phyloP scores from a whole-genome alignment of 169 alveolate genomes.

The Cryptosporidium baileyi region DNA sequence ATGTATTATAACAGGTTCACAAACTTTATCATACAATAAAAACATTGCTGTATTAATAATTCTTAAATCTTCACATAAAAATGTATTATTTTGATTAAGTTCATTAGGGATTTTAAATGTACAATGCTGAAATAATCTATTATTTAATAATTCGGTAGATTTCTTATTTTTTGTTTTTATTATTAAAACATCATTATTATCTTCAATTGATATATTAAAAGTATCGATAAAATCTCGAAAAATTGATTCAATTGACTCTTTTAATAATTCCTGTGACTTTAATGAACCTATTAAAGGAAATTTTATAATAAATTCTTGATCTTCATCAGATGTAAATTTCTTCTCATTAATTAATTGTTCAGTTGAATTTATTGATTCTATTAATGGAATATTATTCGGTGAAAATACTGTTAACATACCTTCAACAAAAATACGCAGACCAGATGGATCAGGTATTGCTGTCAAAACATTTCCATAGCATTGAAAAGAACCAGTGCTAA shows the following conservation, averaged over 20 bases:
- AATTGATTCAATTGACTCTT: background rate
- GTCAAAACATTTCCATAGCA: constrained; percentile 52
- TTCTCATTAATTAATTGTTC: background rate
- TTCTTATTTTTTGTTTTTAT: background rate
- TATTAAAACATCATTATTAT: background rate
- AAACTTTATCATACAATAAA: constrained; percentile 18
- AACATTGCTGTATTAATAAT: constrained; percentile 57
- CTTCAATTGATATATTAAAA: background rate
- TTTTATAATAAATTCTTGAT: background rate
- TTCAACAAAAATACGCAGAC: constrained; percentile 26
- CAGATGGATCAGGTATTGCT: constrained; percentile 62
- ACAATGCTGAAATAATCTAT: constrained; percentile 38
- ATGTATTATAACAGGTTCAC: constrained; percentile 55
- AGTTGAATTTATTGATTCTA: constrained; percentile 13
- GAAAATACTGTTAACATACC: constrained; percentile 48
- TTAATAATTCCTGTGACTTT: background rate
- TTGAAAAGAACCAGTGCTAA: constrained; percentile 21
- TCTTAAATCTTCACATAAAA: background rate
- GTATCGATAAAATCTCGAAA: no score
- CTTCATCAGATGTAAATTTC: background rate
- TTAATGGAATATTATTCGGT: constrained; percentile 16
- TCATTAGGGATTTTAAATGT: background rate
- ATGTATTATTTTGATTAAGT: background rate
- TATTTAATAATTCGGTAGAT: constrained; percentile 12
- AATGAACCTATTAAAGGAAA: constrained; percentile 44